Evolutionary conservation across 2,329 filamentous ascomycete species (phyloP), one percentile per base, ranked within the genome.

Genomic region (Amauroascus verrucosus): DNA sequence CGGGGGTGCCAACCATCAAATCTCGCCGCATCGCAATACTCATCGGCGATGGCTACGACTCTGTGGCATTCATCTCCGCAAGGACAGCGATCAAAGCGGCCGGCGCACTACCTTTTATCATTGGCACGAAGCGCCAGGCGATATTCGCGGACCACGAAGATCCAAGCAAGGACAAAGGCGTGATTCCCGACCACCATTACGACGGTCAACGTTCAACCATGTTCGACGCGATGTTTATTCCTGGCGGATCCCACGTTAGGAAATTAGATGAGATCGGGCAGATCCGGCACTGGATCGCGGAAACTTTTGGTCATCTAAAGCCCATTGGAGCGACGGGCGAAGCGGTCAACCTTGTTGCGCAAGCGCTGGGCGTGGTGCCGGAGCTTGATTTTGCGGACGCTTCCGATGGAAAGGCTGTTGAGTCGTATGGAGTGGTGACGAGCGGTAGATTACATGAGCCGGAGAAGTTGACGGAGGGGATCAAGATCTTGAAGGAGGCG

Each of bases 261-360:
- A 81, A 80, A 0, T 77, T 93, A 0, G 70, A 76, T 53, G 80
- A 82, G 72, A 87, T 78, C 56, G 86, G 87, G 0, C 82, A 86
- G 16, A 85, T 85, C 0, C 64, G 85, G 1, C 84, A 91, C 71
- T 93, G 84, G 80, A 71, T 91, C 3, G 78, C 84, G 1, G 88
- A 93, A 66, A 84, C 86, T 0, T 93, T 91, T 60, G 86, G 86
- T 0, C 87, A 93, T 58, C 75, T 89, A 48, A 93, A 93, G 74
- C 73, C 85, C 1, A 85, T 93, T 22, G 87, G 81, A 1, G 88
- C 83, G 0, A 85, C 83, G 0, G 86, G 85, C 0, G 85, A 89
- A 63, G 86, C 76, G 0, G 79, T 87, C 0, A 72, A 79, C 2
- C 71, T 91, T 38, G 74, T 91, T 26, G 67, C 74, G 48, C 67